phyloP scores from a whole-genome alignment of 345 rosid species.

The Alliaria petiolata region DNA sequence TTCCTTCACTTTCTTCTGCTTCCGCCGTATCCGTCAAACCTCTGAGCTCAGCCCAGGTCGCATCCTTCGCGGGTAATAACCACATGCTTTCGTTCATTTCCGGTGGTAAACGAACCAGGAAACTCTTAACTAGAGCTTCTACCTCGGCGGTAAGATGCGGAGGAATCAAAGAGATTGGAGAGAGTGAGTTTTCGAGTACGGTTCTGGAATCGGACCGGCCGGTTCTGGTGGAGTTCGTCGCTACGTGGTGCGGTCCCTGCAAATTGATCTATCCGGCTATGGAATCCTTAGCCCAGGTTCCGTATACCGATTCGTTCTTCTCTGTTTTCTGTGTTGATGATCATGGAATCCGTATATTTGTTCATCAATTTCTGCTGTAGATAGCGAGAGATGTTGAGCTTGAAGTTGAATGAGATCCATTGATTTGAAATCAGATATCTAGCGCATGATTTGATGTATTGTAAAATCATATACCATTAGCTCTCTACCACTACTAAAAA shows the following conservation, averaged over 20 bases:
- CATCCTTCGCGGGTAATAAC: slow-evolving; percentile 11
- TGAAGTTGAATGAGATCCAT: not conserved
- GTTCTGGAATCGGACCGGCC: slow-evolving; percentile 67
- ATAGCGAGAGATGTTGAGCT: not conserved
- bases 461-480: not conserved
- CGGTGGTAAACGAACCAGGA: not conserved
- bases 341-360: not conserved
- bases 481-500: not conserved
- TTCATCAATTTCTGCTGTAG: not conserved
- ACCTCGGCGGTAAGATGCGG: slow-evolving; percentile 35
- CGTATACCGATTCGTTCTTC: not conserved
- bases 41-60: slow-evolving; percentile 10
- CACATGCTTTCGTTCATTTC: slow-evolving; percentile 28
- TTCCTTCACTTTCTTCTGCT: not conserved
- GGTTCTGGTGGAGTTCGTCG: slow-evolving; percentile 83
- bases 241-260: slow-evolving; percentile 93
- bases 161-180: slow-evolving; percentile 51
- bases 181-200: slow-evolving; percentile 50
- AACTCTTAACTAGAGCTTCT: not conserved
- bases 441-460: not conserved
- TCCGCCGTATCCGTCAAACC: slow-evolving; percentile 12
- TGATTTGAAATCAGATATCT: not conserved
- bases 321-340: not conserved
- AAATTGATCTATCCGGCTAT: slow-evolving; percentile 76
- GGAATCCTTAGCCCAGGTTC: slow-evolving; percentile 57